Evolutionary conservation across 345 rosid genomes (phyloP).

Genomic region (Noccaea bulbosa): DNA sequence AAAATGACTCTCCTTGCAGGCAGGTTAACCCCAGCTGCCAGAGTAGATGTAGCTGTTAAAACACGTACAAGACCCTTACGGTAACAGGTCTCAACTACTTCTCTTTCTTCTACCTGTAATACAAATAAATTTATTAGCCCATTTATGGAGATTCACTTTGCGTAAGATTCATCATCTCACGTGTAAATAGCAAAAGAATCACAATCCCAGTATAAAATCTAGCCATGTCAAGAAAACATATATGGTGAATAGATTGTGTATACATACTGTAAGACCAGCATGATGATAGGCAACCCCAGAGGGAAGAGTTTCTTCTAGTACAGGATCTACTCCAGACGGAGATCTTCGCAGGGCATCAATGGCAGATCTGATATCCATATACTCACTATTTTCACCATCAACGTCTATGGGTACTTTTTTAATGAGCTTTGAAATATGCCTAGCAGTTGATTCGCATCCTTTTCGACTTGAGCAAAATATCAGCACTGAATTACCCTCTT

Average conservation of each 20-base stretch:
- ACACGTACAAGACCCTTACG: conserved; percentile 88
- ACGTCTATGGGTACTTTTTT: conserved; percentile 55
- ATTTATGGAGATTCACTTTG: conserved; percentile 16
- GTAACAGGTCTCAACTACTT: conserved; percentile 87
- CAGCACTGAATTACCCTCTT: conserved; percentile 92
- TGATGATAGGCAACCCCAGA: conserved; percentile 98
- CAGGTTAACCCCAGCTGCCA: conserved; percentile 97
- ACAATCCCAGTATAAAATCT: conserved; percentile 18
- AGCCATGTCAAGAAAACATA: conserved; percentile 29
- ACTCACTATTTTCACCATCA: conserved; percentile 59
- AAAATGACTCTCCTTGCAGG: conserved; percentile 99
- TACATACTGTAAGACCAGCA: conserved; percentile 94
- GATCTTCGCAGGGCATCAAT: conserved; percentile 76
- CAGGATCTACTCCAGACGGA: conserved; percentile 91
- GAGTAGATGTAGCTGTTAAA: conserved; percentile 96
- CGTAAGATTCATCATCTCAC: conserved; percentile 26
- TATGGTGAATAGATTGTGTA: conserved; percentile 38
- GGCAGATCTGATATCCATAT: conserved; percentile 67
- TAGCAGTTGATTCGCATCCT: conserved; percentile 98
- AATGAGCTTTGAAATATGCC: conserved; percentile 78
- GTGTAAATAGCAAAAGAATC: conserved; percentile 19
- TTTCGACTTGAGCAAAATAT: conserved; percentile 97
- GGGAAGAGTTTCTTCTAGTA: conserved; percentile 88
- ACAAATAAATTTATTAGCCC: conserved; percentile 23
- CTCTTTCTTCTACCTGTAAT: conserved; percentile 93